Conservation (phyloP, 2,329 filamentous ascomycete genomes). For the Venturia nashicola region DNA sequence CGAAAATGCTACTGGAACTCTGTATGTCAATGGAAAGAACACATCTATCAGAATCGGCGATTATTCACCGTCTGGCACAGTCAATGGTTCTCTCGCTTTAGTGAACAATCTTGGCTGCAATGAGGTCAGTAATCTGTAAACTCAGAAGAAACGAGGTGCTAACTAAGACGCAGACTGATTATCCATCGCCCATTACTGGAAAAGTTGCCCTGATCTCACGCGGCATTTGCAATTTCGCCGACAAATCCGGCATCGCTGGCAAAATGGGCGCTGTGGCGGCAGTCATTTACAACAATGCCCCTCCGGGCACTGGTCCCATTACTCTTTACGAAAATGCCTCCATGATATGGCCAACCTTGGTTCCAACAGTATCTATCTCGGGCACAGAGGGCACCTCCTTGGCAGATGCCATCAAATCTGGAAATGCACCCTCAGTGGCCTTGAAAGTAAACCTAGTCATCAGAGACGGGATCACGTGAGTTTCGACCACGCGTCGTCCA, state of each 20-base stretch:
- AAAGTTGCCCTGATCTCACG: constrained; percentile 60
- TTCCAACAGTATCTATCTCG: constrained; percentile 57
- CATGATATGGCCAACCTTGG: constrained; percentile 31
- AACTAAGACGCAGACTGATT: constrained; percentile 38
- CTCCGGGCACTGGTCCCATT: constrained; percentile 45
- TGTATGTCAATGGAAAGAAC: constrained; percentile 15
- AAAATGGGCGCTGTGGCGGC: constrained; percentile 58
- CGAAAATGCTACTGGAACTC: constrained; percentile 14
- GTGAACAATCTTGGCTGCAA: constrained; percentile 22
- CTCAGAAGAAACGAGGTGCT: neutral
- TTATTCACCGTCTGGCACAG: constrained; percentile 18
- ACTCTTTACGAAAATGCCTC: constrained; percentile 39
- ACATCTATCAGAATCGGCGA: constrained; percentile 15
- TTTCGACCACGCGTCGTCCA: neutral
- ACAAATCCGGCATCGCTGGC: constrained; percentile 57
- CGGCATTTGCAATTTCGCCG: constrained; percentile 58
- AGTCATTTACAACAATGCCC: constrained; percentile 62
- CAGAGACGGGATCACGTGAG: constrained; percentile 31
- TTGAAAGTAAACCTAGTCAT: constrained; percentile 30
- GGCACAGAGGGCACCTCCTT: constrained; percentile 46
- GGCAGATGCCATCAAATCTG: constrained; percentile 38
- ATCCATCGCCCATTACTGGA: constrained; percentile 43
- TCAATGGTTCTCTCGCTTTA: constrained; percentile 17
- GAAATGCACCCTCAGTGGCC: constrained; percentile 24
- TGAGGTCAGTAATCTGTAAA: constrained; percentile 15